Evolutionary conservation across 192 early-diverging fungal genomes (phyloP), one percentile per base, ranked within the genome.

Genomic region (Linnemannia zychae): DNA sequence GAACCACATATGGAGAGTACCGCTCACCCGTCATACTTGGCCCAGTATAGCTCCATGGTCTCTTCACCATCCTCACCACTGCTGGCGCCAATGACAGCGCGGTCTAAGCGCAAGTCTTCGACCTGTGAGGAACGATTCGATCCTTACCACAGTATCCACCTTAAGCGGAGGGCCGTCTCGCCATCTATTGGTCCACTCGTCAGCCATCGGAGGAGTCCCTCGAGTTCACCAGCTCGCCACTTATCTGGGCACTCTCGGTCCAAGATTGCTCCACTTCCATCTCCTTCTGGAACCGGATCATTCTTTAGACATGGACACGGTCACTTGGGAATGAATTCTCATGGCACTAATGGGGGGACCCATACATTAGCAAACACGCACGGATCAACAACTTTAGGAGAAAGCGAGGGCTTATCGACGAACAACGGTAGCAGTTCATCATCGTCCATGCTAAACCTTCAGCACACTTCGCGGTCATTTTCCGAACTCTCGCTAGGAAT

Each of bases 51-150:
- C 3, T 44, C 49, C 11, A 76, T 78, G 69, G 22, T 47, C 18
- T 84, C 76, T 3, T 78, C 63, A 34, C 77, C 82, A 0, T 70
- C 82, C 0, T 84, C 82, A 4, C 82, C 82, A 4, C 57, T 84
- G 0, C 67, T 78, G 77, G 57, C 82, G 9, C 76, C 77, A 5
- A 79, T 75, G 44, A 33, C 71, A 17, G 53, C 77, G 7, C 48
- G 73, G 24, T 53, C 82, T 1, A 84, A 84, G n/a, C 76, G 82
- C n/a, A 84, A 84, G 34, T 78, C 82, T 9, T 84, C 82, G 12
- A 84, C 77, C n/a, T 84, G 82, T 33, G 82, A 84, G 24, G 82
- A 84, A 15, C 63, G 82, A n/a, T 84, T 84, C 65, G 82, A 84
- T 17, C 82, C 82, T 1, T 84, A 84, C 37, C 76, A 84, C 46